Conservation (phyloP, 2,329 filamentous ascomycete species). For the Hymenoscyphus scutula region DNA sequence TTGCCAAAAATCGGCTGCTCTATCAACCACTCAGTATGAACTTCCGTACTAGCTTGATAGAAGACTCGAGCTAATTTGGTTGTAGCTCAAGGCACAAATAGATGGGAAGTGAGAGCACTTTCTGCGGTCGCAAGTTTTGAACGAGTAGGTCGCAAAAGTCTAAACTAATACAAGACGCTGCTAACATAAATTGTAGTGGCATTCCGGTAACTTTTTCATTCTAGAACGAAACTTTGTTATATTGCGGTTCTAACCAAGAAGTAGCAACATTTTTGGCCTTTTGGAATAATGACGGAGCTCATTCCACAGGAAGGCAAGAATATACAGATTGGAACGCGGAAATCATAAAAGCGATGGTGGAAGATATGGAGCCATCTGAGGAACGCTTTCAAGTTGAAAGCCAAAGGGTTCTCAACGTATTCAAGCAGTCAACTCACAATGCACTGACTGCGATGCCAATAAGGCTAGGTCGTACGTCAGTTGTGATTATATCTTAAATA, state of each 20-base stretch:
- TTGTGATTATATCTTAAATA: neutral
- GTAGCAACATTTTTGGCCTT: constrained; percentile 18
- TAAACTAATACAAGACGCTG: neutral
- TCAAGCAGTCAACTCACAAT: constrained; percentile 1
- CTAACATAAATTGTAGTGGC: constrained; percentile 11
- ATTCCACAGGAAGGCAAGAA: constrained; percentile 6
- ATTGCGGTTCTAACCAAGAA: neutral
- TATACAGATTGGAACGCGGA: constrained; percentile 18
- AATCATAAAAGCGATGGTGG: constrained; percentile 18
- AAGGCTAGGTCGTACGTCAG: constrained; percentile 11
- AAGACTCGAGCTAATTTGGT: constrained; percentile 11
- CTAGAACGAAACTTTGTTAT: neutral
- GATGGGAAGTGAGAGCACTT: constrained; percentile 14
- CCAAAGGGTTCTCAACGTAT: constrained; percentile 9
- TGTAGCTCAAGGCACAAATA: constrained; percentile 13
- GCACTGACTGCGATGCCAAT: neutral
- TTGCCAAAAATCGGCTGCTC: constrained; percentile 11
- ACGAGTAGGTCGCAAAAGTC: constrained; percentile 12
- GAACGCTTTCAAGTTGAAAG: constrained; percentile 8
- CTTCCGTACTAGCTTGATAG: neutral
- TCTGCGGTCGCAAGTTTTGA: constrained; percentile 2
- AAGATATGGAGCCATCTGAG: constrained; percentile 14
- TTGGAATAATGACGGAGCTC: constrained; percentile 17
- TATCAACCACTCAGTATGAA: constrained; percentile 10
- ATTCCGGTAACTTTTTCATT: constrained; percentile 2